Conservation (phyloP, 2,329 filamentous ascomycete genomes). For the Neoascochyta sp. region DNA sequence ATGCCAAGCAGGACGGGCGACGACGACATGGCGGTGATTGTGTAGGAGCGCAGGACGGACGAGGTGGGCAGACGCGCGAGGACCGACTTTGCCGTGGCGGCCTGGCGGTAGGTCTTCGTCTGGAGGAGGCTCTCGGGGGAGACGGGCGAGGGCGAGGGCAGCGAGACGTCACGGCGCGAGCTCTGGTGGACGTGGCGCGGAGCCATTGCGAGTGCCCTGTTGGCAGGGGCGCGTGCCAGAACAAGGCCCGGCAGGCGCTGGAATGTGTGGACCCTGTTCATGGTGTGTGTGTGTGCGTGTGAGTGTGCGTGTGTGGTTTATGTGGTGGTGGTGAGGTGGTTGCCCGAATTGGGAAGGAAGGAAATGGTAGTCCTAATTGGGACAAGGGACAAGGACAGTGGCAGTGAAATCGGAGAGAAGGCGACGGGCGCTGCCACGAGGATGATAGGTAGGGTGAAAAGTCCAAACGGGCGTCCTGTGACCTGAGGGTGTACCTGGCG, state of each 20-base stretch:
- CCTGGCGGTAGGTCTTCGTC: constrained; percentile 9
- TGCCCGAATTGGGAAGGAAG: constrained; percentile 1
- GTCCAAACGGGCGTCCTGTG: constrained; percentile 14
- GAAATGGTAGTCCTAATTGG: not conserved
- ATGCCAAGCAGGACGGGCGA: constrained; percentile 66
- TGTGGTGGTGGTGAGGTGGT: constrained; percentile 3
- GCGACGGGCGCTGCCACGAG: constrained; percentile 1
- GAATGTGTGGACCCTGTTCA: constrained; percentile 18
- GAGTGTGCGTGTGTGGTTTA: constrained; percentile 3
- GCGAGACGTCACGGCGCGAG: constrained; percentile 28
- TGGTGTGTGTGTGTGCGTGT: not conserved
- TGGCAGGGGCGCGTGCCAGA: constrained; percentile 17
- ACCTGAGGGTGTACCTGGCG: constrained; percentile 10
- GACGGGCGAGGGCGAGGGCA: constrained; percentile 18
- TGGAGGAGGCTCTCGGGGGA: constrained; percentile 17
- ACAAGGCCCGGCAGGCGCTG: constrained; percentile 24
- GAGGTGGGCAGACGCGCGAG: constrained; percentile 64
- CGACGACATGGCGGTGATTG: constrained; percentile 67
- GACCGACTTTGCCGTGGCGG: constrained; percentile 29
- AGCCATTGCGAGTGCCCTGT: constrained; percentile 16
- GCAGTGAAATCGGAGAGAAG: constrained; percentile 1
- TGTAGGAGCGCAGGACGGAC: constrained; percentile 65
- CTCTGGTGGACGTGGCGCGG: constrained; percentile 31
- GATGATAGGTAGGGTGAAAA: too few relatives aligned
- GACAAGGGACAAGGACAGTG: not conserved